phyloP scores from a whole-genome alignment of 768 basidiomycete species.

The Tulasnella sp. region DNA sequence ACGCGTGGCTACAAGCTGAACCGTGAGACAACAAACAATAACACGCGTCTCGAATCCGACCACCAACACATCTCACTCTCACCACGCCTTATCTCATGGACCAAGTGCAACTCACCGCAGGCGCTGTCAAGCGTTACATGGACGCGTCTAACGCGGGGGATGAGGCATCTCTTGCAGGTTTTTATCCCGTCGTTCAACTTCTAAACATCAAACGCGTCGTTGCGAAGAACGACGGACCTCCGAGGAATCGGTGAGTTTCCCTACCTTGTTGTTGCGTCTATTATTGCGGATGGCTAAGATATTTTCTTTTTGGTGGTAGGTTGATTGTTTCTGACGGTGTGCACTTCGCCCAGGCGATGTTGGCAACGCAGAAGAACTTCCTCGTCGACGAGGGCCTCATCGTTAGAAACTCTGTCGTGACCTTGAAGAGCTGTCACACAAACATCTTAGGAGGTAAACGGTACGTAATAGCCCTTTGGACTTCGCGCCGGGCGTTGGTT shows the following conservation, averaged over 20 bases:
- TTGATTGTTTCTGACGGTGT: conserved; percentile 85
- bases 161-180: conserved; percentile 21
- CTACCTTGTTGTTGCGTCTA: conserved; percentile 6
- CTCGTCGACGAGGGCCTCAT: conserved; percentile 54
- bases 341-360: conserved; percentile 83
- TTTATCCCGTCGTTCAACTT: conserved; percentile 53
- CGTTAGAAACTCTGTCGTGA: conserved; percentile 52
- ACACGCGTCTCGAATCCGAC: neutral
- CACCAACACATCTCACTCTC: neutral
- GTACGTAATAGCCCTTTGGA: conserved; percentile 34
- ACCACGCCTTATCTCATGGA: conserved; percentile 1
- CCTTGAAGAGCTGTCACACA: conserved; percentile 62
- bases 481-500: neutral
- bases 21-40: conserved; percentile 4
- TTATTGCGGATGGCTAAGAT: neutral
- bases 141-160: neutral
- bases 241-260: conserved; percentile 12
- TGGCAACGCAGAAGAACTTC: conserved; percentile 79
- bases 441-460: conserved; percentile 75
- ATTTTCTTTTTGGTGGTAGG: conserved; percentile 35
- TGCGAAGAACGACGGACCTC: conserved; percentile 26
- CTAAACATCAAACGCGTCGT: conserved; percentile 72
- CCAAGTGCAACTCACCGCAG: conserved; percentile 40
- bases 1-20: neutral
- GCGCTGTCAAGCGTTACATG: conserved; percentile 22